phyloP scores from a whole-genome alignment of 768 basidiomycete genomes.

The Tylopilus rubrobrunneus region DNA sequence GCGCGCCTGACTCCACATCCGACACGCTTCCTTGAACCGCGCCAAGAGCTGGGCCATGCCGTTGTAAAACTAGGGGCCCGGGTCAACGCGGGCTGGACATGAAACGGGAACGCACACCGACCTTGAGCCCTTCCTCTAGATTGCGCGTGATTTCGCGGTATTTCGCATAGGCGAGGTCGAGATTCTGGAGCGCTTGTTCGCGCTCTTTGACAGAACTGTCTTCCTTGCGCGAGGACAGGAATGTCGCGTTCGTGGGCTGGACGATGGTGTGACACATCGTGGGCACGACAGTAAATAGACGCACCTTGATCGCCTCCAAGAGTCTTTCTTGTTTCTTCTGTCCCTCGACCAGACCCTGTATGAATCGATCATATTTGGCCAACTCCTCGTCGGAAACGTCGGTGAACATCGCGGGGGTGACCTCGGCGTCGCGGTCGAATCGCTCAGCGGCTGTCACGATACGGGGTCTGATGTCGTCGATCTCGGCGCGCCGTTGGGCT shows the following conservation, averaged over 20 bases:
- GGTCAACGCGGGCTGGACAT: not conserved
- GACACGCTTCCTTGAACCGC: constrained; percentile 73
- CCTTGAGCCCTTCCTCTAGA: constrained; percentile 85
- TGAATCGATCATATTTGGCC: constrained; percentile 74
- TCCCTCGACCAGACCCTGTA: constrained; percentile 53
- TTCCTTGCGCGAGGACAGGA: constrained; percentile 73
- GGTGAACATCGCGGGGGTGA: constrained; percentile 86
- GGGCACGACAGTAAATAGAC: constrained; percentile 9
- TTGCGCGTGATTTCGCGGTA: constrained; percentile 83
- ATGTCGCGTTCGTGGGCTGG: constrained; percentile 65
- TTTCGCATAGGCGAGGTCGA: constrained; percentile 83
- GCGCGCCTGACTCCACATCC: constrained; percentile 67
- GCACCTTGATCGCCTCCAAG: constrained; percentile 65
- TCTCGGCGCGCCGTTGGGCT: constrained; percentile 55
- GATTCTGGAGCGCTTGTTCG: constrained; percentile 74
- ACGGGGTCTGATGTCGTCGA: constrained; percentile 70
- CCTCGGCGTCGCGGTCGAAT: constrained; percentile 63
- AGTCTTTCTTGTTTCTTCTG: constrained; percentile 62
- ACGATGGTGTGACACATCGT: not conserved
- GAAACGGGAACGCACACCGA: constrained; percentile 19
- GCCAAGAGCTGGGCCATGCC: constrained; percentile 69
- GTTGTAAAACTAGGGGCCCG: constrained; percentile 75
- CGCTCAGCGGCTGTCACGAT: constrained; percentile 64
- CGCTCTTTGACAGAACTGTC: constrained; percentile 76
- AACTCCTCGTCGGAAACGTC: constrained; percentile 76